Percentiles rank a stretch among this genome's conserved stretches.
phyloP scores from a whole-genome alignment of 352 stramenopile genomes.

The Pythium pectinolyticum region DNA sequence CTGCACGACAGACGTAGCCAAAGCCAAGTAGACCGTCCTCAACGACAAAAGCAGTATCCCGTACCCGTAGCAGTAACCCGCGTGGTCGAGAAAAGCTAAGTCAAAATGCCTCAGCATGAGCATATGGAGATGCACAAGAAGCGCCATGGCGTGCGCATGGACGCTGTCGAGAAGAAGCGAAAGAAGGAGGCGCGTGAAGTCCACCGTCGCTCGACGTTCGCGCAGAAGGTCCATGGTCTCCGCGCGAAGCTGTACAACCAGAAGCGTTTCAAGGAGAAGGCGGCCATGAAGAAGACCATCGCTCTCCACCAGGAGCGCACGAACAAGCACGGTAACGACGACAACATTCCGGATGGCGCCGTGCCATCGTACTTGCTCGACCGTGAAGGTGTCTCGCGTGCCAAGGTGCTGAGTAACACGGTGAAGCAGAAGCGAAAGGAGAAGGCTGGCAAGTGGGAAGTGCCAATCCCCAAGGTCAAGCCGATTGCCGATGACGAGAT shows the following conservation, averaged over 20 bases:
- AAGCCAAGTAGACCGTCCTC: background rate
- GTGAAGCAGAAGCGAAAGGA: slow-evolving; percentile 99
- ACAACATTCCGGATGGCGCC: slow-evolving; percentile 95
- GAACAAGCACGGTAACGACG: slow-evolving; percentile 99
- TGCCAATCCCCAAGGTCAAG: slow-evolving; percentile 98
- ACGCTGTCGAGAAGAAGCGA: slow-evolving; percentile 94
- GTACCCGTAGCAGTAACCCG: background rate
- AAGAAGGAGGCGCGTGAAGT: slow-evolving; percentile 99
- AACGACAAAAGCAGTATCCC: background rate
- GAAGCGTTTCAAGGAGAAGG: slow-evolving; percentile 99
- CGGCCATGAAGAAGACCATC: slow-evolving; percentile 99
- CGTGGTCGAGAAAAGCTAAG: slow-evolving; percentile 9
- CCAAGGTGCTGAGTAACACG: slow-evolving; percentile 99
- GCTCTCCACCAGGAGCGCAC: slow-evolving; percentile 98
- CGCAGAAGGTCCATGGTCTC: slow-evolving; percentile 98
- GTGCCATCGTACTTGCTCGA: slow-evolving; percentile 99
- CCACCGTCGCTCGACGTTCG: slow-evolving; percentile 97
- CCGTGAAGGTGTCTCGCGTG: slow-evolving; percentile 96
- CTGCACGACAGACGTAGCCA: background rate
- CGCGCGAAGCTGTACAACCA: slow-evolving; percentile 99
- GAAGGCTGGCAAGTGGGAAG: slow-evolving; percentile 99
- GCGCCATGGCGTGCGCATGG: slow-evolving; percentile 98
- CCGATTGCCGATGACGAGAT: slow-evolving; percentile 99
- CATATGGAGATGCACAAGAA: slow-evolving; percentile 99
- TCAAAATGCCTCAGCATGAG: slow-evolving; percentile 97